These are phyloP conservation scores for Galeopsis tetrahit DNA, from an alignment of 257 asterid species.

Conservation along the genomic window DNA sequence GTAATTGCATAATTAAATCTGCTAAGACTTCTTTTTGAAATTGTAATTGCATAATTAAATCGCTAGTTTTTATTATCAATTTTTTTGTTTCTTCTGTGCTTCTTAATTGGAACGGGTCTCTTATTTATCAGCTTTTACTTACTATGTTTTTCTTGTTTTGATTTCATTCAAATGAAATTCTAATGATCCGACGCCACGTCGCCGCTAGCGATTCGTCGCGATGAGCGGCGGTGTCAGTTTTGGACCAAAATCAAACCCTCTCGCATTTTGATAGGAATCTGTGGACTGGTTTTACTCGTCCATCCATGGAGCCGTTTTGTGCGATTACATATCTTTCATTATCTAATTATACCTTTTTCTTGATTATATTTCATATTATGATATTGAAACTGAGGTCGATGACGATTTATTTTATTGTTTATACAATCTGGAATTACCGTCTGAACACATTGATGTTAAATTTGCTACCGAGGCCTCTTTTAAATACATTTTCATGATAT, in stretches of 20 bases:
- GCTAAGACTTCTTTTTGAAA: slow-evolving; percentile 45
- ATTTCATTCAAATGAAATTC: too few species aligned
- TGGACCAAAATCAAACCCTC: slow-evolving; percentile 49
- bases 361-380: too few species aligned
- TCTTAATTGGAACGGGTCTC: too few species aligned
- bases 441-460: slow-evolving; percentile 65
- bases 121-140: too few species aligned
- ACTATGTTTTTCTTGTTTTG: too few species aligned
- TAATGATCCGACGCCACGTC: slow-evolving; percentile 69
- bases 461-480: slow-evolving; percentile 61
- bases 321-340: slow-evolving; percentile 55
- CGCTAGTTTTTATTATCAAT: too few species aligned
- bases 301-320: slow-evolving; percentile 67
- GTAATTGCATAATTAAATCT: slow-evolving; percentile 28
- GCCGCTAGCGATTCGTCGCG: slow-evolving; percentile 48
- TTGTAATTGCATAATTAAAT: too few species aligned
- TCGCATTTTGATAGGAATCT: slow-evolving; percentile 83
- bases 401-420: slow-evolving; percentile 40
- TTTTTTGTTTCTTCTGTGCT: too few species aligned
- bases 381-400: slow-evolving; percentile 33
- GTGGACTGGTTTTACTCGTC: slow-evolving; percentile 41
- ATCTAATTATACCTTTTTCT: too few species aligned
- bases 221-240: slow-evolving; percentile 65
- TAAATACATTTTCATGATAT: neutral
- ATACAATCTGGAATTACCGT: slow-evolving; percentile 73